These are phyloP conservation scores for Musa beccarii DNA, from an alignment of 176 grass and related monocot species.

Conservation along the genomic window DNA sequence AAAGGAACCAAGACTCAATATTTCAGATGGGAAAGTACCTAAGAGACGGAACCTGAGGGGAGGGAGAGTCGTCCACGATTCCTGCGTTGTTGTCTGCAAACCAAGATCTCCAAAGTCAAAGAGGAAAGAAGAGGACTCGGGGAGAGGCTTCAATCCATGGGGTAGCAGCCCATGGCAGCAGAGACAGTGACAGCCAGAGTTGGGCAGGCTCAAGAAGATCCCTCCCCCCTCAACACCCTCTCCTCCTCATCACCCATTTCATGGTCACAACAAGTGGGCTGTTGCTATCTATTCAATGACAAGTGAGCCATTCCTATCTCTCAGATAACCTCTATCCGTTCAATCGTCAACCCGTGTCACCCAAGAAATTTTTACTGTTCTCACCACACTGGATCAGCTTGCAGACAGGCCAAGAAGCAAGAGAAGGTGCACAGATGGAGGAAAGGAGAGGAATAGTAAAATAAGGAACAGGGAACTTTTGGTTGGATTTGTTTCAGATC, in stretches of 20 bases:
- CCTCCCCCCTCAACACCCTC: not conserved
- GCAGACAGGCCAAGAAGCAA: not conserved
- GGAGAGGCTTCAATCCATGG: not conserved
- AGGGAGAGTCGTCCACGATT: too few species aligned
- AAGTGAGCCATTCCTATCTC: not conserved
- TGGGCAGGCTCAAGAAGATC: slow-evolving; percentile 1
- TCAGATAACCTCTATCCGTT: not conserved
- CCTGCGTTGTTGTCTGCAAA: not conserved
- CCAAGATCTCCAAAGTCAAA: not conserved
- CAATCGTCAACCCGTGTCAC: slow-evolving; percentile 3
- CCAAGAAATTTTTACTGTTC: slow-evolving; percentile 3
- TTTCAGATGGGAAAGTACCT: not conserved
- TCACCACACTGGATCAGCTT: not conserved
- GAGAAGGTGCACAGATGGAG: too few species aligned
- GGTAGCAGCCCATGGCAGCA: not conserved
- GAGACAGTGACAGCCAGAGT: not conserved
- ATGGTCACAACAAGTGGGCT: not conserved
- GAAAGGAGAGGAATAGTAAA: not conserved
- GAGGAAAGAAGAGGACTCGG: not conserved
- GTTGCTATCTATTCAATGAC: slow-evolving; percentile 4
- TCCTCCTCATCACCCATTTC: not conserved
- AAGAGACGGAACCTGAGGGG: too few species aligned
- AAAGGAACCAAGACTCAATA: not conserved
- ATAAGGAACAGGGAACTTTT: not conserved
- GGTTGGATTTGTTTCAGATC: not conserved